Percentiles rank a stretch among this genome's conserved stretches.
Conservation (phyloP, 2,329 filamentous ascomycete genomes). For the Tetracladium maxilliforme region DNA sequence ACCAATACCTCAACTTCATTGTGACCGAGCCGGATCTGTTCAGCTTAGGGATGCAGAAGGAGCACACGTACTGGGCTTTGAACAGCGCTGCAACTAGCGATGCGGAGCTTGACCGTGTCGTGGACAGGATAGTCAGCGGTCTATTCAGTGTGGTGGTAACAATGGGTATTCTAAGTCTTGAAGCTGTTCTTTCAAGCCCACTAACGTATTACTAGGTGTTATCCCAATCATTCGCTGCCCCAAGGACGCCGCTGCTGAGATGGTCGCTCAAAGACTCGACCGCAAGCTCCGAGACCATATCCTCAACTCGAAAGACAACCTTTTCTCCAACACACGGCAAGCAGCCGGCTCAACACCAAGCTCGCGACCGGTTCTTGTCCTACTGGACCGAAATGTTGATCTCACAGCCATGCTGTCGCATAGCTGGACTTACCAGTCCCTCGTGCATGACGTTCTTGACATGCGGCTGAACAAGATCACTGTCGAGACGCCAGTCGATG, state of each 20-base stretch:
- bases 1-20: constrained; percentile 96
- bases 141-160: constrained; percentile 98
- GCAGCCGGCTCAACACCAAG: constrained; percentile 34
- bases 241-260: constrained; percentile 81
- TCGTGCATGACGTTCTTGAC: constrained; percentile 64
- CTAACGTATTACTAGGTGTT: constrained; percentile 39
- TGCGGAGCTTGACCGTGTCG: constrained; percentile 70
- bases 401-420: constrained; percentile 97
- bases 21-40: constrained; percentile 93
- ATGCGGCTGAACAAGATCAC: constrained; percentile 90
- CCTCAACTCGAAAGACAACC: constrained; percentile 92
- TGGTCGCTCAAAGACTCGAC: constrained; percentile 88
- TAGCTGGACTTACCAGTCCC: constrained; percentile 78
- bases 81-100: constrained; percentile 88
- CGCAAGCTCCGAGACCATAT: constrained; percentile 93
- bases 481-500: constrained; percentile 70
- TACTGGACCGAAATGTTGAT: constrained; percentile 91
- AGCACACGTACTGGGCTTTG: constrained; percentile 85
- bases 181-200: constrained; percentile 1
- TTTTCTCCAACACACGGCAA: constrained; percentile 52
- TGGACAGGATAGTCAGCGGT: constrained; percentile 87
- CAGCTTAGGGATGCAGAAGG: constrained; percentile 81
- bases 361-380: constrained; percentile 76
- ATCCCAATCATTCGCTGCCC: constrained; percentile 94
- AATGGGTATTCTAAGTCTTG: constrained; percentile 48